Evolutionary conservation across 345 rosid species (phyloP), one percentile per base, ranked within the genome.

Genomic region (Cardiospermum halicacabum): DNA sequence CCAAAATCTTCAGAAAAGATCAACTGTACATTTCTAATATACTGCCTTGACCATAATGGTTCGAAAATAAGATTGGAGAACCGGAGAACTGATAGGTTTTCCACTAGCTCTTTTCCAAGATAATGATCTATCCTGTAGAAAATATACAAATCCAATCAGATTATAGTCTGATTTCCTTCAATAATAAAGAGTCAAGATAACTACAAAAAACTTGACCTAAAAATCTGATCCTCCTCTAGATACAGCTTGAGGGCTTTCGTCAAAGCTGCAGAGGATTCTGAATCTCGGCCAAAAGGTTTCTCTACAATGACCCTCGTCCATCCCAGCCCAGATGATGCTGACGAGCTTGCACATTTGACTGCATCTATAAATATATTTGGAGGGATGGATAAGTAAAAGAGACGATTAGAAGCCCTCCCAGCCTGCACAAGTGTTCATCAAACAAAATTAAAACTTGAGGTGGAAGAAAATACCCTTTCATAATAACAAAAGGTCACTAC

Each of bases 251-350:
- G 87, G 16, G 91, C 69, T 72, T 71, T 94, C 13, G 97, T 94
- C 77, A 94, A 77, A 48, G 97, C 92, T 67, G 99, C 96, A 0
- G 99, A 94, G 55, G 97, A 87, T 72, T 87, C 97, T 45, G 99
- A 91, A 79, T 91, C 96, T 68, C 96, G 84, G 62, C 99, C 99
- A 77, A 94, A 94, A 67, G 99, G 99, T 80, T 94, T 94, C 86
- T 94, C 99, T 18, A 94, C 99, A 60, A 94, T 91, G 77, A 94
- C 99, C 72, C 97, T 84, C 49, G 95, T 91, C 99, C 99, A 94
- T 75, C 99, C 99, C 65, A 73, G 79, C 61, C 80, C 82, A 78
- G 99, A 81, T 67, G 99, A 91, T 65, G 97, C 95, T 28, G 95
- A 88, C 18, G 67, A 53, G 84, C 95, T 94, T 59, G 99, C 93